Evolutionary conservation across 352 stramenopile genomes (phyloP), one percentile per base, ranked within the genome.

Genomic region (Pythium angustatum): DNA sequence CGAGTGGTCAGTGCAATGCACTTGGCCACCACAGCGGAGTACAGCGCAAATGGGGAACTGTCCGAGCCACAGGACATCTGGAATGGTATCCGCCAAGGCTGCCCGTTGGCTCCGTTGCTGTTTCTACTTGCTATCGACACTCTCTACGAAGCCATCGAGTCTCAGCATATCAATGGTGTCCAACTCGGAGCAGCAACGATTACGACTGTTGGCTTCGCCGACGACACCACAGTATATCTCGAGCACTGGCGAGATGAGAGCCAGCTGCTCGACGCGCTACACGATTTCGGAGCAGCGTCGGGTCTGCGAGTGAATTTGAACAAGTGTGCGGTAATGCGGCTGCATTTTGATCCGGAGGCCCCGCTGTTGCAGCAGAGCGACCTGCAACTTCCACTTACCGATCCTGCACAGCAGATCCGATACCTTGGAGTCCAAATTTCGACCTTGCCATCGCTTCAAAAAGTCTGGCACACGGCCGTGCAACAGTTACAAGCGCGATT

Each of bases 401-500:
- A n/a, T n/a, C n/a, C n/a, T n/a, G n/a, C n/a, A n/a, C n/a, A n/a
- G n/a, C n/a, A n/a, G n/a, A n/a, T n/a, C n/a, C n/a, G n/a, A n/a
- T n/a, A n/a, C n/a, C n/a, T n/a, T n/a, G n/a, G n/a, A n/a, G n/a
- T n/a, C n/a, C n/a, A n/a, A n/a, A n/a, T n/a, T n/a, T n/a, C n/a
- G n/a, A n/a, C n/a, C n/a, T n/a, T n/a, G n/a, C n/a, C n/a, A n/a
- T n/a, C n/a, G n/a, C n/a, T n/a, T n/a, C n/a, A n/a, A n/a, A 30
- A 15, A 17, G 28, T 58, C 7, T 68, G 61, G 61, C 24, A 43
- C 3, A 12, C 45, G 0, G 34, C 43, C 3, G 0, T 58, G 0
- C 43, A 62, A 6, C 53, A 68, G 22, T 28, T 63, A 0, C 41
- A 45, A 0, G 24, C 45, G 5, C 33, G 62, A 6, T 27, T 68